Base-by-base conservation (phyloP, 208 protist species). In the Acanthamoeba castellanii region DNA sequence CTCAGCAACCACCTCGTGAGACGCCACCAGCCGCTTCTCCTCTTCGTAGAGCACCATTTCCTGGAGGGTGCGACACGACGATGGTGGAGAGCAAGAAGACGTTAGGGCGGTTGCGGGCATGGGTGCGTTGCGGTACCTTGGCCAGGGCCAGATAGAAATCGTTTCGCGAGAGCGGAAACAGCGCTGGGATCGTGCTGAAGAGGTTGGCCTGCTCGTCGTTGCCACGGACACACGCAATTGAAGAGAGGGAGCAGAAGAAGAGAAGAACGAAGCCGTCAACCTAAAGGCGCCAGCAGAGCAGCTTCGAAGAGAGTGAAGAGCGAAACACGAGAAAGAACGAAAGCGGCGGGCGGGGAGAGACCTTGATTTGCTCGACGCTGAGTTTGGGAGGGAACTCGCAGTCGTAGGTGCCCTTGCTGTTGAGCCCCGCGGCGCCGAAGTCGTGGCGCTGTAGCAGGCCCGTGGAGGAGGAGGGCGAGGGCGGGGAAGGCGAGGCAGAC, bases 381-480 rank as follows among this genome's bases (percentile, higher is more conserved):
- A 68, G 61, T 16, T 68, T 68, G 27, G 61, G 61, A 13, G 61
- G 61, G 61, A 68, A 68, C 61, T 68, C 61, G 27, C 61, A 68
- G 61, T 68, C 61, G 61, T 68, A 68, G 61, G 61, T 68, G 61
- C 61, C 61, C 61, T 68, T 68, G 61, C 61, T 68, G 61, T 68
- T 68, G 61, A 68, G 61, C 18, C 61, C 61, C 16, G 61, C 61
- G 7, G 27, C 61, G 25, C 61, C 25, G 25, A 68, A 68, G 27
- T 68, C 61, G 27, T 68, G 61, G 7, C 25, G 25, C 61, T 30
- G 61, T 1, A 30, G 25, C 18, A 8, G 20, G 61, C 61, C 27
- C 25, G 61, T 2, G 8, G 22, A 20, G 61, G 61, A 68, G 25
- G 61, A 68, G 61, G 61, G 61, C 7, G 61, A 22, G 25, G 61